These are phyloP conservation scores for Oldenlandia corymbosa DNA, from an alignment of 257 asterid genomes.

Conservation along the genomic window DNA sequence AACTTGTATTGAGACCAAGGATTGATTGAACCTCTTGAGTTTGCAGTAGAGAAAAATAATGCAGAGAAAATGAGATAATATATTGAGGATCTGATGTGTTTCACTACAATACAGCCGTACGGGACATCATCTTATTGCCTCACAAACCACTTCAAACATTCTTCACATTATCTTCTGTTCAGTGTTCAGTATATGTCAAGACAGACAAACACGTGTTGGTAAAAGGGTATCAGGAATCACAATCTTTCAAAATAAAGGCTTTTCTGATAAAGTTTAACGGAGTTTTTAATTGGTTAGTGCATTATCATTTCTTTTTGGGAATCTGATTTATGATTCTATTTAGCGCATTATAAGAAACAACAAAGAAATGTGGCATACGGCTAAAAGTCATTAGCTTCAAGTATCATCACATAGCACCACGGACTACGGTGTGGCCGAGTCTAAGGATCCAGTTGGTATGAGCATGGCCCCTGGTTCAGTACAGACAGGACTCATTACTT, in stretches of 20 bases:
- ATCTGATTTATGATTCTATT: neutral
- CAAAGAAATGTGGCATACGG: constrained; percentile 3
- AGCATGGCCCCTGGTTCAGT: neutral
- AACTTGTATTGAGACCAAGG: too few relatives aligned
- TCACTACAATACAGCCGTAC: too few relatives aligned
- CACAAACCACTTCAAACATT: neutral
- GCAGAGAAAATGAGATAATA: neutral
- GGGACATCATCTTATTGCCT: too few relatives aligned
- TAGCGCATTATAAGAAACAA: constrained; percentile 1
- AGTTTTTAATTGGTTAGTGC: constrained; percentile 14
- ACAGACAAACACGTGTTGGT: constrained; percentile 3
- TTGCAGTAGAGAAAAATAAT: neutral
- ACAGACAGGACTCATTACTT: too few relatives aligned
- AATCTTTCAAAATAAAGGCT: constrained; percentile 5
- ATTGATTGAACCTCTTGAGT: neutral
- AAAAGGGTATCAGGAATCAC: constrained; percentile 8
- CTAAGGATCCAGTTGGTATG: neutral
- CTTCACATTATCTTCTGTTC: neutral
- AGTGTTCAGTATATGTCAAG: too few relatives aligned
- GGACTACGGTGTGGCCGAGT: neutral
- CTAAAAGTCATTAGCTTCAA: neutral
- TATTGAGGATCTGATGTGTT: constrained; percentile 6
- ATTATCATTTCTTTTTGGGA: constrained; percentile 5
- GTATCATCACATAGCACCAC: neutral
- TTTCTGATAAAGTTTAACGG: neutral